Percentiles rank a stretch among this genome's conserved stretches.
These are phyloP conservation scores for Euphorbia peplus DNA, from an alignment of 345 rosid species.

Conservation along the genomic window DNA sequence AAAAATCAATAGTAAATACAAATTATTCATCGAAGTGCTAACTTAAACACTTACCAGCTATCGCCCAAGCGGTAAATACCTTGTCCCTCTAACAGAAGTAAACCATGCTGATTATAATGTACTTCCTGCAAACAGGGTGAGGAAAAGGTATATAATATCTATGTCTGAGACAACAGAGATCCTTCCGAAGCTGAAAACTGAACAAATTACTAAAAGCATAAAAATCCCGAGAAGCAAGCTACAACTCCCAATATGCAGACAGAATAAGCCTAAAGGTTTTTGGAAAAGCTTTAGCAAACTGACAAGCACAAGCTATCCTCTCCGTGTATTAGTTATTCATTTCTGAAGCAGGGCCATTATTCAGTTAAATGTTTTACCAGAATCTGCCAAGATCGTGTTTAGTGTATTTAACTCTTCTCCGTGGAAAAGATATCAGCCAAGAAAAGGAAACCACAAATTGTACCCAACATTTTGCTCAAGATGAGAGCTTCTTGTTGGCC, in stretches of 20 bases:
- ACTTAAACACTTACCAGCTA: slow-evolving; percentile 58
- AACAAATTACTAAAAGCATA: not conserved
- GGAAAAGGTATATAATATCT: not conserved
- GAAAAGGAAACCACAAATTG: not conserved
- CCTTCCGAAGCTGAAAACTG: not conserved
- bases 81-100: slow-evolving; percentile 88
- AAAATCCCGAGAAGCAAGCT: not conserved
- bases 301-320: not conserved
- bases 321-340: not conserved
- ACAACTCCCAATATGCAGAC: too few relatives aligned
- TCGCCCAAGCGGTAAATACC: slow-evolving; percentile 87
- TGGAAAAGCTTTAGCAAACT: not conserved
- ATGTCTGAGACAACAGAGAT: not conserved
- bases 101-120: slow-evolving; percentile 92
- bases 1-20: too few relatives aligned
- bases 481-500: not conserved
- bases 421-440: not conserved
- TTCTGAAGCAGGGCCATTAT: not conserved
- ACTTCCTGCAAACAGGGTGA: slow-evolving; percentile 54
- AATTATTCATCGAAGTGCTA: slow-evolving; percentile 9
- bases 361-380: not conserved
- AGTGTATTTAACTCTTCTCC: not conserved
- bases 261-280: too few relatives aligned
- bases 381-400: not conserved
- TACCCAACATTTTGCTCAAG: not conserved